Evolutionary conservation across 768 basidiomycete genomes (phyloP), one percentile per base, ranked within the genome.

Genomic region (Boletus pseudo-olivaceus): DNA sequence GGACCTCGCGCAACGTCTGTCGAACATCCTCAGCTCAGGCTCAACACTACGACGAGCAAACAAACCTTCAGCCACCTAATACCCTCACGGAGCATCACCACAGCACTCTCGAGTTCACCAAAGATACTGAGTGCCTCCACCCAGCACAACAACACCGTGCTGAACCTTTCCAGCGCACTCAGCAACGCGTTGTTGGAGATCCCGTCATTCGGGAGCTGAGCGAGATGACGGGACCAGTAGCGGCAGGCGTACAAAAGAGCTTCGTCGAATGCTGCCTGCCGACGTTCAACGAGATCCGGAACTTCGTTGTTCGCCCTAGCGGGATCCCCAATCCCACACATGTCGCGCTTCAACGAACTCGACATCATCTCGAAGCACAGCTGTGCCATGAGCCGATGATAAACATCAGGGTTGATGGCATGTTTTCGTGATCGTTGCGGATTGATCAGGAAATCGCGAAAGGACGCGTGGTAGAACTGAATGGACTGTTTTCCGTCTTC

Each of bases 391-490:
- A 61, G 46, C 17, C 53, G 39, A 39, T 64, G 62, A 23, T 61
- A 64, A 0, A 37, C 51, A 17, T 34, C 51, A 7, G 59, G 62
- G 29, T 55, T 38, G 27, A 64, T 53, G 5, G 56, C 42, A 27
- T 51, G 61, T 14, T 56, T 54, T 17, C 42, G 44, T 2, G 63
- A 64, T 12, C 63, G 63, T 32, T 61, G 56, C 5, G 56, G 57
- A 15, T 37, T 47, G 48, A 51, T 39, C 42, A 64, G 20, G 30
- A 64, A 64, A 15, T 64, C 63, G 7, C 62, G 62, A 29, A 64
- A 64, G 4, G 63, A 64, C 0, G 62, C 51, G 20, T 64, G 63
- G 11, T 59, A 64, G 27, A 64, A 64, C 11, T 63, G 62, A 10
- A 64, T 56, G 2, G 62, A 53, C 15, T 56, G 62, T 39, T 49